Percentiles rank a stretch among this genome's conserved stretches.
These are phyloP conservation scores for Suhomyces guaymorum DNA, from an alignment of 1,139 yeast genomes.

Conservation along the genomic window DNA sequence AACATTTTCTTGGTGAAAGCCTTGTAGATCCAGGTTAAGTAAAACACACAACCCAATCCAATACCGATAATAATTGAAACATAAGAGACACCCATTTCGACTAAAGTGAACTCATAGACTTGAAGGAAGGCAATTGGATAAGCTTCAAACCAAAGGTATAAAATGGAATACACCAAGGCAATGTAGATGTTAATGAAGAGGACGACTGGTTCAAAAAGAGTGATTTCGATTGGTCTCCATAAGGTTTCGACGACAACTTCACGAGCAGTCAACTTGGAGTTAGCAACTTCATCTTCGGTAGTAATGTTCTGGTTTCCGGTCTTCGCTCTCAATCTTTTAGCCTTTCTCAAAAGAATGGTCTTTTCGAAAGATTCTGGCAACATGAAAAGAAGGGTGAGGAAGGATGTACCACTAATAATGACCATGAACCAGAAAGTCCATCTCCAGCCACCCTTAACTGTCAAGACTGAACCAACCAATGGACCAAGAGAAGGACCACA, in stretches of 20 bases:
- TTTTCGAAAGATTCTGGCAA: conserved; percentile 38
- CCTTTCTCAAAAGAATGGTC: conserved; percentile 36
- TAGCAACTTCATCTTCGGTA: conserved; percentile 31
- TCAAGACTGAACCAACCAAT: conserved; percentile 33
- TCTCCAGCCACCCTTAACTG: conserved; percentile 33
- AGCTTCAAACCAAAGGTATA: conserved; percentile 62
- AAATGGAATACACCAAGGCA: conserved; percentile 53
- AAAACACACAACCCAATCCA: conserved; percentile 25
- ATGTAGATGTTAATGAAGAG: conserved; percentile 50
- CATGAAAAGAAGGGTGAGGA: conserved; percentile 25
- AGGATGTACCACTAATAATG: conserved; percentile 29
- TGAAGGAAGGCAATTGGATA: conserved; percentile 55
- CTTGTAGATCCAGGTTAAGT: conserved; percentile 23
- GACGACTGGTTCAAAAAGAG: conserved; percentile 46
- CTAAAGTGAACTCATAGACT: conserved; percentile 45
- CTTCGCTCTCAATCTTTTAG: conserved; percentile 32
- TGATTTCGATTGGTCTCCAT: conserved; percentile 50
- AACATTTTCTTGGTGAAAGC: conserved; percentile 27
- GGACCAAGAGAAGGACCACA: conserved; percentile 42
- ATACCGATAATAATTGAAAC: conserved; percentile 48
- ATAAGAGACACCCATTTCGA: conserved; percentile 51
- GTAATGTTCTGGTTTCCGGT: conserved; percentile 35
- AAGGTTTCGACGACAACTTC: conserved; percentile 39
- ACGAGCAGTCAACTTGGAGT: conserved; percentile 17
- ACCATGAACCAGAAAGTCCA: conserved; percentile 44